Base-by-base conservation (phyloP, 257 asterid genomes). In the Fraxinus americana region DNA sequence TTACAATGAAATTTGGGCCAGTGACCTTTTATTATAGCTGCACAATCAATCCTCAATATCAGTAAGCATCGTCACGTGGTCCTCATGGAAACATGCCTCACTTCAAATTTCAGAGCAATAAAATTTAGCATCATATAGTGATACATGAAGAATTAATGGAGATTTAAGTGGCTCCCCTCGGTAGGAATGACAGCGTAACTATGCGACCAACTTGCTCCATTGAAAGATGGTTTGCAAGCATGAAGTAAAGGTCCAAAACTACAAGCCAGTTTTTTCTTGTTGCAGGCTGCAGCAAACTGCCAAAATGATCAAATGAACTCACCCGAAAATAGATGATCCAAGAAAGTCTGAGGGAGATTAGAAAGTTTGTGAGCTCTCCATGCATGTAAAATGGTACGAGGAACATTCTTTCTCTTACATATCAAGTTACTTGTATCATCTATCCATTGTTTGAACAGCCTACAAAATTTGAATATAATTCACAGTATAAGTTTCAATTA, bases 311-410 rank as follows among this genome's bases (percentile, higher is more conserved):
- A 17, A 43, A 57, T 43, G 69, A 69, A 84, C 93, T 84, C 85
- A 88, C 98, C 78, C 36, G 91, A 84, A 84, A 90, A 72, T 69
- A 80, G 77, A 77, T 96, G 94, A 83, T 91, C 96, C 70, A 84
- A 48, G 77, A 90, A 75, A 85, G 89, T 87, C 81, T 45, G 76
- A 67, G 92, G 90, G 71, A 86, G 78, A 75, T 71, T 78, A 50
- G 78, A 78, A 36, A 78, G 77, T 81, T 88, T 88, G 54, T 36
- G 82, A 77, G 81, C 78, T 86, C 83, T 85, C 97, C 94, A 87
- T 68, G 78, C 87, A 65, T 83, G 86, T 27, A 85, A 83, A 76
- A 61, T 61, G 67, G 90, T 88, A 66, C 17, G 72, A 65, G 96
- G 85, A 78, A 50, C 81, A 70, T 81, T 79, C 82, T 29, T 29